phyloP scores from a whole-genome alignment of 2,329 filamentous ascomycete species.

The Stagonosporopsis cucurbitacearum region DNA sequence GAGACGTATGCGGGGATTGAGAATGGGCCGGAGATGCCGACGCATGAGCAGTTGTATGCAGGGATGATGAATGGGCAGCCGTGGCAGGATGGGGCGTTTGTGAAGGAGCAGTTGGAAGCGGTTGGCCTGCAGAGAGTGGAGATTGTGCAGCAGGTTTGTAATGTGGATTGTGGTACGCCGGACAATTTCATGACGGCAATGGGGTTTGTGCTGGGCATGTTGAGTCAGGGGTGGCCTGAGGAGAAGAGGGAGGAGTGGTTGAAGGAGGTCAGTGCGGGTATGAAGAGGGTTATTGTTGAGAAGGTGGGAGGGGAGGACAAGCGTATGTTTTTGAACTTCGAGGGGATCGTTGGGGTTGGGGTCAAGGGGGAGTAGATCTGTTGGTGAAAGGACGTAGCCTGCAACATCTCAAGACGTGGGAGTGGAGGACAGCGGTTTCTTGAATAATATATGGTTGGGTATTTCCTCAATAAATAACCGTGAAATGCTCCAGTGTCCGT shows the following conservation, averaged over 20 bases:
- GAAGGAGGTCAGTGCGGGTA: constrained; percentile 14
- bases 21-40: constrained; percentile 12
- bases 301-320: constrained; percentile 20
- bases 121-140: constrained; percentile 27
- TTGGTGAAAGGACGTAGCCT: not conserved
- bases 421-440: not conserved
- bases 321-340: constrained; percentile 20
- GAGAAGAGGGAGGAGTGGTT: constrained; percentile 20
- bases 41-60: constrained; percentile 10
- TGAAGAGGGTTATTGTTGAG: constrained; percentile 19
- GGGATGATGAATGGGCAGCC: constrained; percentile 13
- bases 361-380: constrained; percentile 19
- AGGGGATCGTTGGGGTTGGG: constrained; percentile 25
- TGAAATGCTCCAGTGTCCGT: constrained; percentile 21
- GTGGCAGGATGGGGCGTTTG: constrained; percentile 21
- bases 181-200: constrained; percentile 24
- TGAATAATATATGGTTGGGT: constrained; percentile 13
- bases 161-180: constrained; percentile 22
- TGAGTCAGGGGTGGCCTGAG: constrained; percentile 27
- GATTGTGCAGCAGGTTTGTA: constrained; percentile 11
- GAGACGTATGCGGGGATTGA: constrained; percentile 15
- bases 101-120: constrained; percentile 21
- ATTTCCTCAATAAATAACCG: constrained; percentile 14
- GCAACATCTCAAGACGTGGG: not conserved
- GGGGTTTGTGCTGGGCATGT: constrained; percentile 24